Evolutionary conservation across 2,329 filamentous ascomycete genomes (phyloP).

Genomic region (Colletotrichum eremochloae): DNA sequence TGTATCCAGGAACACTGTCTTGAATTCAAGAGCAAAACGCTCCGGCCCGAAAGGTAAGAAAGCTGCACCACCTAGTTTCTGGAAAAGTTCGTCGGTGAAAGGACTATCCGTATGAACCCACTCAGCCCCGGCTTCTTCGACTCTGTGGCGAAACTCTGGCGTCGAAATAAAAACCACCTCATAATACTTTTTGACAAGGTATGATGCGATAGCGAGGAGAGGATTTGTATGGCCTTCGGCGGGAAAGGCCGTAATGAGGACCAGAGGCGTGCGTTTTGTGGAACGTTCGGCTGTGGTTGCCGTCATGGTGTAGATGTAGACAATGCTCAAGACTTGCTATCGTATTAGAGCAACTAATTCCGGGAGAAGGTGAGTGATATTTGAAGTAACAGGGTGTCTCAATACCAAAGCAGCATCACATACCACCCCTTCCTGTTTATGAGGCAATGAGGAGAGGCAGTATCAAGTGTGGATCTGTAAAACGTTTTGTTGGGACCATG

Average conservation of each 20-base stretch:
- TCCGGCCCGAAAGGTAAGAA: slow-evolving; percentile 38
- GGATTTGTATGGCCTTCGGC: slow-evolving; percentile 45
- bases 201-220: slow-evolving; percentile 48
- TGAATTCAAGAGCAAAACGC: slow-evolving; percentile 30
- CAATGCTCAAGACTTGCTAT: too few species aligned
- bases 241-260: slow-evolving; percentile 44
- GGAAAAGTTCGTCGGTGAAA: not conserved
- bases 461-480: not conserved
- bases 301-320: slow-evolving; percentile 14
- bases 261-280: slow-evolving; percentile 36
- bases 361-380: not conserved
- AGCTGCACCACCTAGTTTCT: slow-evolving; percentile 5
- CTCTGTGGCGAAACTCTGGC: slow-evolving; percentile 46
- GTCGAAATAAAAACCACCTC: slow-evolving; percentile 54
- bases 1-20: slow-evolving; percentile 37
- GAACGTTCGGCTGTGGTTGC: not conserved
- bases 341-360: too few species aligned
- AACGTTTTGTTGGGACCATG: not conserved
- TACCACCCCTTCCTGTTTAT: not conserved
- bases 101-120: slow-evolving; percentile 46
- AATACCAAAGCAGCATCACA: too few species aligned
- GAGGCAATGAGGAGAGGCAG: not conserved
- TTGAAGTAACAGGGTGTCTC: not conserved
- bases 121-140: slow-evolving; percentile 52
- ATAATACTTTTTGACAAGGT: slow-evolving; percentile 53